Base-by-base conservation (phyloP, 176 grass and related monocot species). In the Lolium multiflorum region DNA sequence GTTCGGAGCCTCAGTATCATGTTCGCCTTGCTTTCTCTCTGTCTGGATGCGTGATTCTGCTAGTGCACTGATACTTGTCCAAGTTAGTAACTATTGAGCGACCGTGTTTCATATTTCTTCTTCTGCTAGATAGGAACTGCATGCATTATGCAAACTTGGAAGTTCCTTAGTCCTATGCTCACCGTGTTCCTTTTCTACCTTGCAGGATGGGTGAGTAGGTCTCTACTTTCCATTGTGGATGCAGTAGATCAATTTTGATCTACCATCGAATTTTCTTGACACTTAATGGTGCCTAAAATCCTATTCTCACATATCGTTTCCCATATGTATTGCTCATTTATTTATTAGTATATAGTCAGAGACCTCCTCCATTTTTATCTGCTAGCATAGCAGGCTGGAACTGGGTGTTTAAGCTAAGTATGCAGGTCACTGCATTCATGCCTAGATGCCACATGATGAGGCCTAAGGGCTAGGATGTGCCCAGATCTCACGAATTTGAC, bases 151-250 rank as follows among this genome's bases (percentile, higher is more conserved):
- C 21, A 31, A 52, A 46, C 38, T 77, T 51, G 12, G 38, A 81
- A 81, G 1, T 3, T n/a, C 79, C 67, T 51, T 20, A 63, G 38
- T 22, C 2, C 31, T 62, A 17, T 78, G 35, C 71, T 91, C 37
- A 85, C 0, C 5, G 58, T 78, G 3, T 71, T 25, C 60, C 43
- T 69, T 69, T 49, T 76, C 69, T 59, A 26, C 64, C 63, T 71
- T 93, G 89, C 91, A 95, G 94, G 94, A 95, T 89, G 94, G 94
- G 94, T 95, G 87, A 91, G 94, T 74, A 13, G 20, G 11, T 56
- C 60, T 76, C 70, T 85, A 51, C 1, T 60, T 85, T 86, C 64
- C 21, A 57, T 0, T 66, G 71, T 35, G 61, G 21, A 6, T 14
- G 37, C 3, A 13, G 4, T 44, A 9, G 41, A 69, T 81, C 6